Base-by-base conservation (phyloP, 106 monocot species). In the Dioscorea dumetorum region DNA sequence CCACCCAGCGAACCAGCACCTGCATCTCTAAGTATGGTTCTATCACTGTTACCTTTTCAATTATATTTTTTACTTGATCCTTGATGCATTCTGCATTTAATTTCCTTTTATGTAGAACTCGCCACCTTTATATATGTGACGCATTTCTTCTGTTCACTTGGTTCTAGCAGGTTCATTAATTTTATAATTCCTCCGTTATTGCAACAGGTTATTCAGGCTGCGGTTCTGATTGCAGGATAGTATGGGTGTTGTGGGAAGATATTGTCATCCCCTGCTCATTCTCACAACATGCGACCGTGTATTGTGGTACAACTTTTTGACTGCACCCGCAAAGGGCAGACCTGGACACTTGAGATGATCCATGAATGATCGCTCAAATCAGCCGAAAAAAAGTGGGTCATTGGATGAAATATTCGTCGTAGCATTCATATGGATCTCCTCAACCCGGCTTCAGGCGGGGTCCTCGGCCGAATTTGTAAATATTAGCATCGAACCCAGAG, bases 1-100 rank as follows among this genome's bases (percentile, higher is more conserved):
- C 54, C 19, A 54, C 19, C 18, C 5, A 13, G 8, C 49, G 8
- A 14, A 12, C 33, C 22, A 48, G 22, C 41, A 22, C 50, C 7
- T 51, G 67, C 52, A 68, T 68, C 52, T 28, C 49, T 18, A 66
- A 74, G 79, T 80, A 80, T 24, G 23, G 0, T 60, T 24, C 22
- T 22, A 61, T 49, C 24, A 21, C 48, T 41, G 18, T 2, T 21
- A 1, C 8, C 12, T 24, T 60, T 23, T 60, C 8, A 6, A 3
- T 41, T 41, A 8, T 5, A 6, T 41, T 41, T 5, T 6, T 2
- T 41, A 6, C 10, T 41, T 41, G 6, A 41, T 41, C 41, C 41
- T 41, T 10, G 6, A 41, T 6, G 10, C 41, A 41, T 24, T 60
- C 6, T 60, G 60, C n/a, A 5, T 18, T 22, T 22, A 19, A 21